phyloP scores from a whole-genome alignment of 2,329 filamentous ascomycete species.

The Talaromyces sp. region DNA sequence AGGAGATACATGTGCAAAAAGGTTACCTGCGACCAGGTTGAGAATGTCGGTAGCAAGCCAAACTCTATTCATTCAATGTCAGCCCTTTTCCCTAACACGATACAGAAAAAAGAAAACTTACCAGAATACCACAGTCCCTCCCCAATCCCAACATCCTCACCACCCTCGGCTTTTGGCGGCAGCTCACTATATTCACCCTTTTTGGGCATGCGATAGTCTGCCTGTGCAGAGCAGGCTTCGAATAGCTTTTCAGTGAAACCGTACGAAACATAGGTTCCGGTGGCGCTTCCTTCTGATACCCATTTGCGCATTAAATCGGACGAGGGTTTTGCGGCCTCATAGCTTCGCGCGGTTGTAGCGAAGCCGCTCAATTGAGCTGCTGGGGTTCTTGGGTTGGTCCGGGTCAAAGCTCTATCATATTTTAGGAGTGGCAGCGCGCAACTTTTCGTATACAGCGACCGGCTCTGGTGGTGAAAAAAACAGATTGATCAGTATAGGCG shows the following conservation, averaged over 20 bases:
- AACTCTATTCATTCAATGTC: constrained; percentile 53
- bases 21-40: constrained; percentile 91
- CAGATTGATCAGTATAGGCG: background rate
- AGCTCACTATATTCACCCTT: constrained; percentile 55
- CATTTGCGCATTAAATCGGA: constrained; percentile 26
- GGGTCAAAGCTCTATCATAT: background rate
- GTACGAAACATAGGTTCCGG: constrained; percentile 72
- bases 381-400: background rate
- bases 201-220: constrained; percentile 67
- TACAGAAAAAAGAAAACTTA: constrained; percentile 28
- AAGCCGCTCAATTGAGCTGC: background rate
- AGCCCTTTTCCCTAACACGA: background rate
- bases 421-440: background rate
- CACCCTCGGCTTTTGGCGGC: constrained; percentile 66
- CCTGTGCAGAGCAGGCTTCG: constrained; percentile 66
- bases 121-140: constrained; percentile 77
- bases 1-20: constrained; percentile 95
- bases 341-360: background rate
- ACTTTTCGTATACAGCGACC: constrained; percentile 4
- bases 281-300: constrained; percentile 34
- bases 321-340: constrained; percentile 2
- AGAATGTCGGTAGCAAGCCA: constrained; percentile 78
- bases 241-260: constrained; percentile 73
- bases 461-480: background rate
- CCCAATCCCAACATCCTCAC: constrained; percentile 75